A percentile compares a stretch with the other conserved stretches of the same genome.
phyloP scores from a whole-genome alignment of 306 rosid genomes.

The Rosa lucieae region DNA sequence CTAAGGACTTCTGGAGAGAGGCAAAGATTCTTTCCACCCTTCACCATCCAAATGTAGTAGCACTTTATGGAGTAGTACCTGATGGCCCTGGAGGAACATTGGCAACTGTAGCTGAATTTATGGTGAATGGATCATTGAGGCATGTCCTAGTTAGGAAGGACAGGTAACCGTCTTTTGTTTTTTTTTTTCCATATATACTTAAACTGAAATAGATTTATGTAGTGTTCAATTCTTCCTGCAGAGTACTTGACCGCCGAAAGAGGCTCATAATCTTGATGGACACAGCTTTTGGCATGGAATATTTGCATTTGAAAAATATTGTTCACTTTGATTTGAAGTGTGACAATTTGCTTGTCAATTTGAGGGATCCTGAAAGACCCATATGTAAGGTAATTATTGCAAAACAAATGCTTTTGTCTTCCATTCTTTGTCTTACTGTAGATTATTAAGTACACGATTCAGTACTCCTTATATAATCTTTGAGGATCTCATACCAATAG shows the following conservation, averaged over 20 bases:
- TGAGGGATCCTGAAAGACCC: conserved; percentile 88
- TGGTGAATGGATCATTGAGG: conserved; percentile 94
- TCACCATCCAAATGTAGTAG: conserved; percentile 97
- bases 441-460: neutral
- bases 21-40: conserved; percentile 89
- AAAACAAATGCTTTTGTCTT: neutral
- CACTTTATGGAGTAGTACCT: conserved; percentile 92
- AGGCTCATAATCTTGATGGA: conserved; percentile 84
- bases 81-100: conserved; percentile 83
- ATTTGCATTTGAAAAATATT: conserved; percentile 85
- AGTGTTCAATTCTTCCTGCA: conserved; percentile 39
- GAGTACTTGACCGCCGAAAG: conserved; percentile 87
- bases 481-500: neutral
- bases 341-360: conserved; percentile 91
- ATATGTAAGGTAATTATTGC: conserved; percentile 75
- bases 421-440: neutral
- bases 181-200: neutral
- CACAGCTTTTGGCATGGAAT: conserved; percentile 98
- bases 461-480: neutral
- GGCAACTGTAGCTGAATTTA: conserved; percentile 89
- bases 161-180: conserved; percentile 39
- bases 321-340: conserved; percentile 96
- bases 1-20: conserved; percentile 94
- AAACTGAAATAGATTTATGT: conserved; percentile 15
- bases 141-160: conserved; percentile 73